Base-by-base conservation (phyloP, 306 rosid genomes). In the Crotalaria pallida region DNA sequence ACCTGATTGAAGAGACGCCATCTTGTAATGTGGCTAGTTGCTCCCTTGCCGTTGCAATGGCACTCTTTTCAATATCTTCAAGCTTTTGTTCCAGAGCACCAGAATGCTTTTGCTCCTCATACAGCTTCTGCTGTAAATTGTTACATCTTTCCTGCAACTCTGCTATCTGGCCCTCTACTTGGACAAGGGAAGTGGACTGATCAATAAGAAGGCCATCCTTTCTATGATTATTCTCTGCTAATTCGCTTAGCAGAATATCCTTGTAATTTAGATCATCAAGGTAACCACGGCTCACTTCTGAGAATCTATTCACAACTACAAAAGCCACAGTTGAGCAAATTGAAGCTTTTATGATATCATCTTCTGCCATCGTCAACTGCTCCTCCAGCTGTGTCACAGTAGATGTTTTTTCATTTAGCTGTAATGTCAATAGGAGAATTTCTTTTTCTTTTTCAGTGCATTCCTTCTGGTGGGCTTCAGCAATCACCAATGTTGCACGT, bases 401-500 rank as follows among this genome's bases (percentile, higher is more conserved):
- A 53, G 82, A 81, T 70, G 80, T 49, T 71, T 81, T 83, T 41
- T 68, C 84, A 52, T 59, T 81, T 81, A 94, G 71, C 59, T 83
- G 81, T 8, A 82, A 76, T 43, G 73, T 80, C 83, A 94, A 67
- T 26, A 63, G 80, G 41, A 78, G 69, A 43, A 88, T 67, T 81
- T 88, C 89, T 72, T 72, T 86, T 78, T 88, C 90, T 71, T 76
- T 86, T 71, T 84, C 92, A 36, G 67, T 44, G 71, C 64, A 80
- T 58, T 93, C 98, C 68, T 73, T 86, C 82, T 91, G 96, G 76
- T 88, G 94, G 44, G 95, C 87, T 91, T 94, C 96, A 10, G 96
- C 83, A 61, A 94, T 87, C 55, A 77, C 91, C 53, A 88, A 59
- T 17, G 95, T 67, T 23, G 99, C 99, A 78, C 95, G 89, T 86